Evolutionary conservation across 768 basidiomycete genomes (phyloP).

Genomic region (Rhizopogon vesiculosus): DNA sequence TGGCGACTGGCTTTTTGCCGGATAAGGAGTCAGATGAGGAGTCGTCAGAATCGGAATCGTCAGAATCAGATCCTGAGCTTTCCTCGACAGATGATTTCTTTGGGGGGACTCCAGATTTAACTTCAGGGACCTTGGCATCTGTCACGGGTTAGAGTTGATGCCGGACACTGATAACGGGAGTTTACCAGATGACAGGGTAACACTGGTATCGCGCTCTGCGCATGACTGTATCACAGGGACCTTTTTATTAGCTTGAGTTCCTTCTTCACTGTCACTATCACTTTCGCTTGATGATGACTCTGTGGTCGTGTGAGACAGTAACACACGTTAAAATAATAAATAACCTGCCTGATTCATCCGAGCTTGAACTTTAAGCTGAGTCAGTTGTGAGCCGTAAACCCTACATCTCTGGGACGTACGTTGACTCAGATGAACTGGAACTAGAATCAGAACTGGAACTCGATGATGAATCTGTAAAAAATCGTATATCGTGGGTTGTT

Average conservation of each 20-base stretch:
- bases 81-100: constrained; percentile 9
- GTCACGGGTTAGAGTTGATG: neutral
- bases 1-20: neutral
- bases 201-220: constrained; percentile 33
- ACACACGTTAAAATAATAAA: constrained; percentile 16
- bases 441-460: constrained; percentile 19
- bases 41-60: constrained; percentile 14
- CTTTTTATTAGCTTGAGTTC: neutral
- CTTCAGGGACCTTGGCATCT: neutral
- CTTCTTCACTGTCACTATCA: constrained; percentile 3
- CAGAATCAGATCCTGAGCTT: constrained; percentile 22
- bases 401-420: constrained; percentile 8
- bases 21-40: neutral
- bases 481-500: neutral
- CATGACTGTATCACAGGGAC: neutral
- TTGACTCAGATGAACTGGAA: constrained; percentile 22
- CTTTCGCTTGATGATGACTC: constrained; percentile 6
- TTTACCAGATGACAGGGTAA: constrained; percentile 30
- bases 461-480: constrained; percentile 13
- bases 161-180: neutral
- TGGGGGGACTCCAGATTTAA: neutral
- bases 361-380: constrained; percentile 10
- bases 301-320: constrained; percentile 4
- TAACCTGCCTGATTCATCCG: constrained; percentile 11
- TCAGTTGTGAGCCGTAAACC: neutral